Evolutionary conservation across 2,329 filamentous ascomycete species (phyloP).

Genomic region (Didymella lethalis): DNA sequence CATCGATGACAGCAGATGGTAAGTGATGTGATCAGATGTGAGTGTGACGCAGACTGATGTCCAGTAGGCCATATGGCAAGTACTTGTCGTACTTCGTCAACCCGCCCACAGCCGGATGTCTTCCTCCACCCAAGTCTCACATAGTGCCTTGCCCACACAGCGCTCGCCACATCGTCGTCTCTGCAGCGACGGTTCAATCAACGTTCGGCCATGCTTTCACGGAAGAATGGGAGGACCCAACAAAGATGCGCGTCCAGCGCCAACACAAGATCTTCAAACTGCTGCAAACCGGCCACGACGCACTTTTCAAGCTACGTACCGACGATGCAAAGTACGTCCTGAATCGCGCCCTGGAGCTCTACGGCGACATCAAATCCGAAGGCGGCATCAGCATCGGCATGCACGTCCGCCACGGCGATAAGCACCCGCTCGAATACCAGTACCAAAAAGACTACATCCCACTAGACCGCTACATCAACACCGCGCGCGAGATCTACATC

Average conservation of each 20-base stretch:
- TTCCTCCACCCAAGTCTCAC: conserved; percentile 74
- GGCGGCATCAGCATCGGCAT: conserved; percentile 70
- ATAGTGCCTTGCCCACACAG: conserved; percentile 81
- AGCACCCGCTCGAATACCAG: conserved; percentile 78
- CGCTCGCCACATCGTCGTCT: conserved; percentile 77
- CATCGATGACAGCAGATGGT: conserved; percentile 82
- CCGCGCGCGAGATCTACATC: conserved; percentile 63
- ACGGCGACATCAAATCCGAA: conserved; percentile 54
- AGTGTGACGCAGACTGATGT: conserved; percentile 24
- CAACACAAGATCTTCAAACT: conserved; percentile 72
- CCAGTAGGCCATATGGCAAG: conserved; percentile 71
- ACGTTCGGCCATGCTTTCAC: conserved; percentile 69
- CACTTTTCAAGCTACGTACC: conserved; percentile 72
- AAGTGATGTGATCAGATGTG: conserved; percentile 22
- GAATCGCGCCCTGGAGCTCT: conserved; percentile 65
- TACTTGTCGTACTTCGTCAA: conserved; percentile 76
- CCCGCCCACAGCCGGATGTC: conserved; percentile 71
- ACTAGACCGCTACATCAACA: conserved; percentile 70
- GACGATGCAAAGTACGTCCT: conserved; percentile 72
- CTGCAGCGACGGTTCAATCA: conserved; percentile 70
- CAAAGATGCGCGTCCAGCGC: conserved; percentile 59
- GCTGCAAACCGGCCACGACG: conserved; percentile 73
- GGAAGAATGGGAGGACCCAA: conserved; percentile 60
- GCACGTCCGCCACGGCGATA: conserved; percentile 82
- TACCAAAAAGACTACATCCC: conserved; percentile 82